phyloP scores from a whole-genome alignment of 2,329 filamentous ascomycete genomes.

The Paecilomyces formosus region DNA sequence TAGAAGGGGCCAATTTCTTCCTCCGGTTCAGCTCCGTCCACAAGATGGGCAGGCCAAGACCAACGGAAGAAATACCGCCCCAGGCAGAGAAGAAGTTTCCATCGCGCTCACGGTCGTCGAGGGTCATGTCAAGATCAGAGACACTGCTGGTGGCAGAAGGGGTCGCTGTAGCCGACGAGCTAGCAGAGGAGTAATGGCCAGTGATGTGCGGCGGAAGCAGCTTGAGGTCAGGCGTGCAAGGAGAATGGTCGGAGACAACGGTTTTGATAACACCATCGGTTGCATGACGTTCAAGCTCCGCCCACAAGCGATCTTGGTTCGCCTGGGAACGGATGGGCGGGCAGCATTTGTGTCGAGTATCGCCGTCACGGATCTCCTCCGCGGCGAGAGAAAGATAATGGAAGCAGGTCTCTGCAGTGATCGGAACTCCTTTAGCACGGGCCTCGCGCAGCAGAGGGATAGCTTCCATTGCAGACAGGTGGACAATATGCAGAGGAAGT shows the following conservation, averaged over 20 bases:
- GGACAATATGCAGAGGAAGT: slow-evolving; percentile 86
- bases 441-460: slow-evolving; percentile 74
- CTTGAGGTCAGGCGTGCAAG: slow-evolving; percentile 92
- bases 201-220: slow-evolving; percentile 68
- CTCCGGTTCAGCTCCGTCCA: slow-evolving; percentile 67
- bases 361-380: slow-evolving; percentile 73
- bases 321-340: slow-evolving; percentile 75
- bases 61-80: slow-evolving; percentile 93
- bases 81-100: slow-evolving; percentile 95
- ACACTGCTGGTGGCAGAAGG: slow-evolving; percentile 7
- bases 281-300: slow-evolving; percentile 56
- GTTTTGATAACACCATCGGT: slow-evolving; percentile 79
- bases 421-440: slow-evolving; percentile 65
- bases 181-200: slow-evolving; percentile 29
- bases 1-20: slow-evolving; percentile 36
- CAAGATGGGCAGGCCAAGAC: slow-evolving; percentile 83
- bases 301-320: slow-evolving; percentile 84
- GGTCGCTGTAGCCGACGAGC: slow-evolving; percentile 7
- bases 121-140: slow-evolving; percentile 16
- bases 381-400: slow-evolving; percentile 83
- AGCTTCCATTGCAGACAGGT: slow-evolving; percentile 80
- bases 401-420: slow-evolving; percentile 93
- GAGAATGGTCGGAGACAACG: slow-evolving; percentile 90
- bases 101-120: slow-evolving; percentile 28
- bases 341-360: slow-evolving; percentile 92